A percentile compares a stretch with the other conserved stretches of the same genome.
Conservation (phyloP, 1,284 basidiomycete genomes). For the Hemileia vastatrix region DNA sequence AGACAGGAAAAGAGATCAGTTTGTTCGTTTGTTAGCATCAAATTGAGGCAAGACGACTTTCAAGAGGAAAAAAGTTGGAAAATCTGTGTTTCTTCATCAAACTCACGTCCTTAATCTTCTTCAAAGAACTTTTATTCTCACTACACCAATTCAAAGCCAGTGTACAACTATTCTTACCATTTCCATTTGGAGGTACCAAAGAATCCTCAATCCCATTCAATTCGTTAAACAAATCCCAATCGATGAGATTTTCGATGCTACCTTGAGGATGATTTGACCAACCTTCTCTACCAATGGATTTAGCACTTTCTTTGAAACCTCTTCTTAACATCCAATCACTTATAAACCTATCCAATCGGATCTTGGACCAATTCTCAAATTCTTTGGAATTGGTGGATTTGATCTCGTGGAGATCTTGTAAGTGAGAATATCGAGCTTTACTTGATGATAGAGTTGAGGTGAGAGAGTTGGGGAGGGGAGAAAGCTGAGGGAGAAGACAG, state of each 20-base stretch:
- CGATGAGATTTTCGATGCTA: slow-evolving; percentile 67
- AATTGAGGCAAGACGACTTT: background rate
- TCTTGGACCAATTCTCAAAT: slow-evolving; percentile 57
- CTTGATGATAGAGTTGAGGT: too few relatives aligned
- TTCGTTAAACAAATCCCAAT: slow-evolving; percentile 65
- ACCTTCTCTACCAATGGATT: slow-evolving; percentile 58
- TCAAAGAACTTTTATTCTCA: slow-evolving; percentile 83
- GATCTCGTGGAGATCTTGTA: slow-evolving; percentile 28
- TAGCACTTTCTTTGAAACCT: slow-evolving; percentile 61
- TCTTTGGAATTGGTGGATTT: slow-evolving; percentile 18
- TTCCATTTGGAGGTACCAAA: too few relatives aligned
- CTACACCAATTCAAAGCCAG: slow-evolving; percentile 90
- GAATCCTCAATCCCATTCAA: slow-evolving; percentile 74
- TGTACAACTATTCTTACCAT: slow-evolving; percentile 59
- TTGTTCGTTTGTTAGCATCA: too few relatives aligned
- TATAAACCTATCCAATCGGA: slow-evolving; percentile 75
- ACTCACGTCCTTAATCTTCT: slow-evolving; percentile 65
- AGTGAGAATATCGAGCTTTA: slow-evolving; percentile 29
- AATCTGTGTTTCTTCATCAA: background rate
- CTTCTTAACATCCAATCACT: slow-evolving; percentile 79
- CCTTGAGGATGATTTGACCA: too few relatives aligned
- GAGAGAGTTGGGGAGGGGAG: too few relatives aligned
- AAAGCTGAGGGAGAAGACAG: too few relatives aligned
- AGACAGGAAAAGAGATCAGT: slow-evolving; percentile 11
- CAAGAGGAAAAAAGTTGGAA: background rate